Percentiles rank a stretch among this genome's conserved stretches.
phyloP scores from a whole-genome alignment of 1,284 basidiomycete species.

The Melampsora americana region DNA sequence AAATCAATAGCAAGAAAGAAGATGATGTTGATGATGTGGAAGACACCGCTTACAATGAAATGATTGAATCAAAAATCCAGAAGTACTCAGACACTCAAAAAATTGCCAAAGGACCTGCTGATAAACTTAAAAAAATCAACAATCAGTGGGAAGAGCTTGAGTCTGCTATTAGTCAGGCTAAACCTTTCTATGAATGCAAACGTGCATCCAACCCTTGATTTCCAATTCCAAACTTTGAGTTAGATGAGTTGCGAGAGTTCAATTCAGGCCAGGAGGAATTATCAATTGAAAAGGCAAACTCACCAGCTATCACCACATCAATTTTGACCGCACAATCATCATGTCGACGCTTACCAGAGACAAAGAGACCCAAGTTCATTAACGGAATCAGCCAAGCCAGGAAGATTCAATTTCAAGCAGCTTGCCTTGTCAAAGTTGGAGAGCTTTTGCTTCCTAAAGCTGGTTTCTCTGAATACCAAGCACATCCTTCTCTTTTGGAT shows the following conservation, averaged over 20 bases:
- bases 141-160: slow-evolving; percentile 13
- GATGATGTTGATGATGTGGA: no score
- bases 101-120: no score
- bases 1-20: no score
- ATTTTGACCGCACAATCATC: slow-evolving; percentile 23
- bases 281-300: not conserved
- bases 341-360: not conserved
- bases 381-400: slow-evolving; percentile 10
- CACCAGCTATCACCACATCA: slow-evolving; percentile 13
- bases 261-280: slow-evolving; percentile 3
- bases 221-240: not conserved
- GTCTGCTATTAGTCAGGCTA: slow-evolving; percentile 1
- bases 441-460: not conserved
- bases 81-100: not conserved
- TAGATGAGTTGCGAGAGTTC: slow-evolving; percentile 22
- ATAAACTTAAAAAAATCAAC: not conserved
- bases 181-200: not conserved
- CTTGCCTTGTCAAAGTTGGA: not conserved
- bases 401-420: slow-evolving; percentile 14
- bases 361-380: not conserved
- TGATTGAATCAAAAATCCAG: no score
- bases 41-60: no score
- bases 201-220: not conserved
- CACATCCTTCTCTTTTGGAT: slow-evolving; percentile 16
- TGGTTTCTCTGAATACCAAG: not conserved